These are phyloP conservation scores for Cordyceps militaris DNA, from an alignment of 2,329 filamentous ascomycete genomes.

Conservation along the genomic window DNA sequence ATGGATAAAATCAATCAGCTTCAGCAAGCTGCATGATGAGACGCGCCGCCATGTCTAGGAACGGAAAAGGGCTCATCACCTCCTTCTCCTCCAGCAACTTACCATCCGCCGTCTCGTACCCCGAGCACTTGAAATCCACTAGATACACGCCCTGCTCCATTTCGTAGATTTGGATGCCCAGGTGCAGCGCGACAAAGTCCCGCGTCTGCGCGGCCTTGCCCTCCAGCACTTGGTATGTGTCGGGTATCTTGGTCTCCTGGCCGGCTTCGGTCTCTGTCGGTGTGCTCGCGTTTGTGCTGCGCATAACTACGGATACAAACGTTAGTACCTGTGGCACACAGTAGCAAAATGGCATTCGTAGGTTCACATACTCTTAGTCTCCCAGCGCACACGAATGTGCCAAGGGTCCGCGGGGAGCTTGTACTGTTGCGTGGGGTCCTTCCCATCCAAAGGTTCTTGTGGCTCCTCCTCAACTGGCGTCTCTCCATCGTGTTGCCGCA, in stretches of 20 bases:
- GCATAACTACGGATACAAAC: constrained; percentile 28
- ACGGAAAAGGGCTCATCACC: constrained; percentile 90
- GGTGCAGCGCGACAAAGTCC: constrained; percentile 81
- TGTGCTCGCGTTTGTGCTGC: constrained; percentile 25
- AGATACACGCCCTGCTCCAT: constrained; percentile 90
- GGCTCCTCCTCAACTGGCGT: constrained; percentile 31
- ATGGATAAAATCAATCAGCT: constrained; percentile 31
- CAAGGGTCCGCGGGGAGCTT: constrained; percentile 88
- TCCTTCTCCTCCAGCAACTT: constrained; percentile 83
- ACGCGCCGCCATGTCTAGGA: constrained; percentile 85
- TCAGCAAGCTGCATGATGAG: constrained; percentile 91
- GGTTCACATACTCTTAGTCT: constrained; percentile 66
- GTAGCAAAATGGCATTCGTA: neutral
- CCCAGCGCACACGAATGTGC: constrained; percentile 87
- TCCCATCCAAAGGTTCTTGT: constrained; percentile 29
- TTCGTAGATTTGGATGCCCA: constrained; percentile 93
- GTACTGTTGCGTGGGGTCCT: constrained; percentile 58
- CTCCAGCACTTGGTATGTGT: constrained; percentile 32
- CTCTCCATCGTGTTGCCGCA: constrained; percentile 25
- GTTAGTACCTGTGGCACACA: neutral
- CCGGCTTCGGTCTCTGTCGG: constrained; percentile 12
- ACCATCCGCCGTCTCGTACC: constrained; percentile 77
- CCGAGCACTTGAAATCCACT: constrained; percentile 97
- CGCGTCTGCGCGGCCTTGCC: constrained; percentile 36
- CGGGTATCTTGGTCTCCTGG: constrained; percentile 21